These are phyloP conservation scores for Torrubiellomyces zombiae DNA, from an alignment of 2,329 filamentous ascomycete genomes.

Conservation along the genomic window DNA sequence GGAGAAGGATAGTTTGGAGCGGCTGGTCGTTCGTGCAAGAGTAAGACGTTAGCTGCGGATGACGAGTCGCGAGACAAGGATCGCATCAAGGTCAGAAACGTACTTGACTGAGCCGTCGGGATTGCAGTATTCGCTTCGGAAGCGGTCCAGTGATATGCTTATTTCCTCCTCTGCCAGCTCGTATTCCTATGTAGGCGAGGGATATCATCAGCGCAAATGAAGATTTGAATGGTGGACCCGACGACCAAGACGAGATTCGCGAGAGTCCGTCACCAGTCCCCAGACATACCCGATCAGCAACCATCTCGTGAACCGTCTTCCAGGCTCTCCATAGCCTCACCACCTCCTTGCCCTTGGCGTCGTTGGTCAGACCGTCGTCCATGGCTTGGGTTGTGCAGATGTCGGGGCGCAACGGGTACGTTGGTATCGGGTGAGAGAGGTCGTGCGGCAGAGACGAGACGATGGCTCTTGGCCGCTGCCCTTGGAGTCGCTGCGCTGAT, in stretches of 20 bases:
- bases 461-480: too few relatives aligned
- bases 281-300: conserved; percentile 63
- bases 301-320: conserved; percentile 90
- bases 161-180: conserved; percentile 81
- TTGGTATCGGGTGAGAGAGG: conserved; percentile 1
- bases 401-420: not conserved
- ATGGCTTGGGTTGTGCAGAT: conserved; percentile 12
- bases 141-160: conserved; percentile 69
- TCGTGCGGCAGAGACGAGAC: too few relatives aligned
- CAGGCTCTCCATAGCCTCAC: conserved; percentile 82
- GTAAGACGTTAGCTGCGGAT: not conserved
- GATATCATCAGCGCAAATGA: too few relatives aligned
- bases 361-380: conserved; percentile 27
- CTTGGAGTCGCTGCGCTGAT: too few relatives aligned
- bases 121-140: conserved; percentile 55
- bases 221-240: not conserved
- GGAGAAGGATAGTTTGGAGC: conserved; percentile 71
- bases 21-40: conserved; percentile 32
- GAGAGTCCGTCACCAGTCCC: too few relatives aligned
- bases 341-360: conserved; percentile 34
- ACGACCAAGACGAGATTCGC: not conserved
- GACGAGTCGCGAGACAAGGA: not conserved
- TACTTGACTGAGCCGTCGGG: conserved; percentile 63
- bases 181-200: conserved; percentile 52
- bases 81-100: conserved; percentile 12